Evolutionary conservation across 2,329 filamentous ascomycete species (phyloP).

Genomic region (Ophiostoma novo-ulmi): DNA sequence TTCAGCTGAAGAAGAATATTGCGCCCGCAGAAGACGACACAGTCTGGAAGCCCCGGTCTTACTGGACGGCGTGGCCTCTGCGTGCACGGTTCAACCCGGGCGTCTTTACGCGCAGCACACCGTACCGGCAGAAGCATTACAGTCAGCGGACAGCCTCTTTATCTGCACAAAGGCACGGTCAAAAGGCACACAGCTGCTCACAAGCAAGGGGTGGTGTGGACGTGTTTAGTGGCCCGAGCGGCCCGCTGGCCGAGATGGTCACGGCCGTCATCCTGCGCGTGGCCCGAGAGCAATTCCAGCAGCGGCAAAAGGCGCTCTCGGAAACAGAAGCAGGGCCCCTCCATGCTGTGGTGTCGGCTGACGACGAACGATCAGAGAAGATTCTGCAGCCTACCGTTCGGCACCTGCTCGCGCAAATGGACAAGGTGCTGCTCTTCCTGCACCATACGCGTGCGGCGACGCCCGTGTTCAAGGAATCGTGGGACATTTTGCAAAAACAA

Average conservation of each 20-base stretch:
- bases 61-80: conserved; percentile 86
- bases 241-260: conserved; percentile 60
- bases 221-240: conserved; percentile 33
- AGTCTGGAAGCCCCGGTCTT: conserved; percentile 49
- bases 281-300: conserved; percentile 60
- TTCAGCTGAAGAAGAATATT: conserved; percentile 55
- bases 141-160: background rate
- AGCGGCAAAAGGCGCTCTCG: conserved; percentile 9
- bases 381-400: conserved; percentile 64
- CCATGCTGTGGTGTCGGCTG: conserved; percentile 49
- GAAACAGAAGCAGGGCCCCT: background rate
- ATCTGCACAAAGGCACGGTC: background rate
- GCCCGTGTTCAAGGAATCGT: background rate
- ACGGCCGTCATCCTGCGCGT: conserved; percentile 59
- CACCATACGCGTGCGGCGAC: conserved; percentile 58
- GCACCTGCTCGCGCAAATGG: conserved; percentile 65
- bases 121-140: background rate
- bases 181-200: background rate
- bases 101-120: conserved; percentile 14
- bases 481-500: background rate
- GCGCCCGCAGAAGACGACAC: conserved; percentile 27
- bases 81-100: conserved; percentile 26
- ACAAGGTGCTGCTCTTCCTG: conserved; percentile 63
- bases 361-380: conserved; percentile 62
- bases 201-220: background rate